phyloP scores from a whole-genome alignment of 306 rosid species.

The Fragaria ananassa region DNA sequence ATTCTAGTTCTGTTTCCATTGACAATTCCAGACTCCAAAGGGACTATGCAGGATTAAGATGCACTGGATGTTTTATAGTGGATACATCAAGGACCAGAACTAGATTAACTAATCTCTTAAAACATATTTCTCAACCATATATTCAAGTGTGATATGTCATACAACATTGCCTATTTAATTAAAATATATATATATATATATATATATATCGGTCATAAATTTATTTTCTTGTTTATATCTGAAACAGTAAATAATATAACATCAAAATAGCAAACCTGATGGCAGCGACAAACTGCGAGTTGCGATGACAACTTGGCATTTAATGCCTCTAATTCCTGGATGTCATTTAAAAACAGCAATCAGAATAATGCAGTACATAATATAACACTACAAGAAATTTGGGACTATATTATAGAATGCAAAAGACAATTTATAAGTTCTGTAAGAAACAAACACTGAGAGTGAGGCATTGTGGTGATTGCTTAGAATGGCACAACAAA shows the following conservation, averaged over 20 bases:
- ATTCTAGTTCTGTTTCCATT: not conserved
- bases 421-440: slow-evolving; percentile 2
- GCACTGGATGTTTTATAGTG: not conserved
- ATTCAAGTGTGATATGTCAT: too few species aligned
- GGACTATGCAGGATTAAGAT: not conserved
- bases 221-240: not conserved
- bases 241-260: slow-evolving; percentile 2
- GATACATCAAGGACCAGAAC: not conserved
- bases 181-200: not conserved
- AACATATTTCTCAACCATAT: not conserved
- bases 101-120: not conserved
- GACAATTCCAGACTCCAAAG: not conserved
- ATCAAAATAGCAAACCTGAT: slow-evolving; percentile 43
- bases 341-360: slow-evolving; percentile 14
- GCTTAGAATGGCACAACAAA: not conserved
- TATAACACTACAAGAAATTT: not conserved
- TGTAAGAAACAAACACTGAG: not conserved
- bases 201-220: not conserved
- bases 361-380: not conserved
- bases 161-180: not conserved
- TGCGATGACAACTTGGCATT: slow-evolving; percentile 56
- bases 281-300: slow-evolving; percentile 46
- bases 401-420: not conserved
- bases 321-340: slow-evolving; percentile 65
- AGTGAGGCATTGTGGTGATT: not conserved